A percentile compares a stretch with the other conserved stretches of the same genome.
phyloP scores from a whole-genome alignment of 768 basidiomycete genomes.

The Boletus rubroflammeus region DNA sequence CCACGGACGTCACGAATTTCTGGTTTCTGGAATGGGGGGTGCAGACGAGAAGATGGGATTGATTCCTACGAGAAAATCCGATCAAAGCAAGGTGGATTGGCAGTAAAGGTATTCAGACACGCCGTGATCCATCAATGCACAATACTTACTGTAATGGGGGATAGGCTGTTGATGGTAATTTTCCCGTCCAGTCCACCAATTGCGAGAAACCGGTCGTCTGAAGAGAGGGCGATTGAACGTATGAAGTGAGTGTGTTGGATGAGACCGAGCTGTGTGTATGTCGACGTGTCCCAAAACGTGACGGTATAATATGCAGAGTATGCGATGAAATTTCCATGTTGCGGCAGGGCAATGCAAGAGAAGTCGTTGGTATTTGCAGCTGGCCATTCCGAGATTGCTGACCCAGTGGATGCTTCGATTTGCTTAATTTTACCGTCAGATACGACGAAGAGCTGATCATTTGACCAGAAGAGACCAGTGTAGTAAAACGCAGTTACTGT shows the following conservation, averaged over 20 bases:
- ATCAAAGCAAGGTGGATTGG: not conserved
- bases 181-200: not conserved
- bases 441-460: not conserved
- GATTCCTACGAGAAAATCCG: not conserved
- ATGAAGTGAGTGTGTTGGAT: not conserved
- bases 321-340: not conserved
- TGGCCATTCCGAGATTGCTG: not conserved
- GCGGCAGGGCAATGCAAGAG: not conserved
- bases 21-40: not conserved
- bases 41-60: not conserved
- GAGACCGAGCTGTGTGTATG: not conserved
- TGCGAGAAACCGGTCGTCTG: not conserved
- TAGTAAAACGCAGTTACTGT: too few relatives aligned
- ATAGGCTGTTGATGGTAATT: not conserved
- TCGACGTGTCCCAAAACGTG: not conserved
- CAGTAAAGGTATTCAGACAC: not conserved
- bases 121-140: too few relatives aligned
- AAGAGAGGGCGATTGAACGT: not conserved
- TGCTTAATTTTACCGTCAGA: not conserved
- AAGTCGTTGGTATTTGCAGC: not conserved
- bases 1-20: not conserved
- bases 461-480: constrained; percentile 1
- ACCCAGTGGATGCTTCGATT: not conserved
- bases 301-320: not conserved
- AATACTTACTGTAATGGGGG: not conserved